These are phyloP conservation scores for Thalassiosira ordinaria DNA, from an alignment of 352 stramenopile genomes.

Conservation along the genomic window DNA sequence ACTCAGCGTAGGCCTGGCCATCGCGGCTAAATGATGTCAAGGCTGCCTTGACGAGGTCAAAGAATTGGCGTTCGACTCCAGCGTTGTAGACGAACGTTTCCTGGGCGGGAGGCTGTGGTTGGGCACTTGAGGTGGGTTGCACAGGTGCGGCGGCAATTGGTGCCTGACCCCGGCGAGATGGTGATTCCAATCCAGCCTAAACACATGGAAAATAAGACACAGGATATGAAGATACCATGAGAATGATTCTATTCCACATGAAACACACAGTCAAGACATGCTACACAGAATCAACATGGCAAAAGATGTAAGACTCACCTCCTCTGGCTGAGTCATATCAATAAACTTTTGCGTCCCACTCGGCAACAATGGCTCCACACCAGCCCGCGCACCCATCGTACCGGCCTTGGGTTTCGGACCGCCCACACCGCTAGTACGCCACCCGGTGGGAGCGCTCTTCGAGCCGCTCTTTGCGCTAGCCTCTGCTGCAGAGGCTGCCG, in stretches of 20 bases:
- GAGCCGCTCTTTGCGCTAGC: slow-evolving; percentile 1
- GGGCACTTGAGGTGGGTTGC: neutral
- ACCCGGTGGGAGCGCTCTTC: slow-evolving; percentile 42
- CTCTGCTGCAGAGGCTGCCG: no score
- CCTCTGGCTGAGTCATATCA: slow-evolving; percentile 78
- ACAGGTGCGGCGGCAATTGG: no score
- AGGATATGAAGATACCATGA: neutral
- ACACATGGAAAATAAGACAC: neutral
- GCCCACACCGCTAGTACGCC: slow-evolving; percentile 16
- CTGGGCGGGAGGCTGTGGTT: slow-evolving; percentile 1
- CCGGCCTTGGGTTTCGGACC: slow-evolving; percentile 5
- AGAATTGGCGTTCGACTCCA: slow-evolving; percentile 86
- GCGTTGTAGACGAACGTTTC: slow-evolving; percentile 83
- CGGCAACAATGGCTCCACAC: slow-evolving; percentile 19
- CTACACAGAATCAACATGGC: no score
- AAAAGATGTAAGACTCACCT: slow-evolving; percentile 7
- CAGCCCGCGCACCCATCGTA: slow-evolving; percentile 1
- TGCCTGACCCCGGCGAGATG: slow-evolving; percentile 33
- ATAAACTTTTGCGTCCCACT: slow-evolving; percentile 64
- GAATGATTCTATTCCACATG: no score
- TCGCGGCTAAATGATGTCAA: slow-evolving; percentile 80
- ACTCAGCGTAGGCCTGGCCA: slow-evolving; percentile 92
- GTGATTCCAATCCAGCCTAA: slow-evolving; percentile 33
- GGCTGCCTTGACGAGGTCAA: slow-evolving; percentile 79
- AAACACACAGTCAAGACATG: no score